Evolutionary conservation across 2,329 filamentous ascomycete genomes (phyloP), one percentile per base, ranked within the genome.

Genomic region (Penicillium sp.): DNA sequence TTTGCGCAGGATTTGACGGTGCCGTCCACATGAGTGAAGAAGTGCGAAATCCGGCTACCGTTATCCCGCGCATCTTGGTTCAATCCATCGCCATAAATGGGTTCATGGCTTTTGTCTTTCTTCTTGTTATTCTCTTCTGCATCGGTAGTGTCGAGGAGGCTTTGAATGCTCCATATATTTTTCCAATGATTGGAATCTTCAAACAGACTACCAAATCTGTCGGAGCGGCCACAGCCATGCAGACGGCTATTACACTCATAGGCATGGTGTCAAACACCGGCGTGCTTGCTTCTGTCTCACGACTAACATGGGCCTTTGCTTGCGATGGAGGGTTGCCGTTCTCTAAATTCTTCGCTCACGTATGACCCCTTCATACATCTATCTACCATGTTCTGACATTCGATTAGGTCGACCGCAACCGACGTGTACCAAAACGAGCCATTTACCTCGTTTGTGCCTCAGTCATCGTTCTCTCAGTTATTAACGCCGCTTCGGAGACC

Each of bases 231-330:
- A 80, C 74, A 2, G 70, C 72, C 13, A 72, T 81, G 65, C 66
- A 77, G 7, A 66, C 70, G 0, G 67, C 76, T 0, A 63, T 81
- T 14, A 67, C 75, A 0, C 59, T 78, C 0, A 63, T 79, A 35
- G 68, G 73, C 16, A 71, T 75, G 49, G 69, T 77, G 39, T 73
- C 75, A 0, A 74, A 74, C 35, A 74, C 81, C 2, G 79, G 41
- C 9, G 50, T 53, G 5, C 27, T 53, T 7, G 43, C 80, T 1
- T 81, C 79, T 0, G 77, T 77, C 0, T 79, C 79, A 0, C 76
- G 80, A 3, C 64, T 82, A 1, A 77, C 78, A 0, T 82, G 80
- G 80, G 77, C 77, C 0, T 82, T 80, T 70, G 76, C 80, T 13
- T 67, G 76, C 5, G 80, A 82, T 53, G 77, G 77, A 3, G 80